Evolutionary conservation across 2,329 filamentous ascomycete genomes (phyloP).

Genomic region (Neopestalotiopsis clavispora): DNA sequence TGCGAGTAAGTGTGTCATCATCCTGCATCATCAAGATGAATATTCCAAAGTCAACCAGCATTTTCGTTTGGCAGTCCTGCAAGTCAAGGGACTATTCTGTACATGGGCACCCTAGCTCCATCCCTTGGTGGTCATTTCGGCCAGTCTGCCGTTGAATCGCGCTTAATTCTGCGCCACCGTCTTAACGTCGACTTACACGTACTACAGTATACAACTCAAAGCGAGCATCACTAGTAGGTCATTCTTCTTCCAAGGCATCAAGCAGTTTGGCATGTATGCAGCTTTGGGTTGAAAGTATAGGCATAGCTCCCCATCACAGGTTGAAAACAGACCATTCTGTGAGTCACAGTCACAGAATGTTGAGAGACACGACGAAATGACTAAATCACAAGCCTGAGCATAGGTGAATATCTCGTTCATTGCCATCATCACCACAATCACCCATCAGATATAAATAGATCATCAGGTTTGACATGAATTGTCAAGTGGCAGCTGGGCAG

Average conservation of each 20-base stretch:
- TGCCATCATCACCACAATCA: neutral
- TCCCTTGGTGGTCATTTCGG: neutral
- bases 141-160: neutral
- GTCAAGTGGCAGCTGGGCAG: too few species aligned
- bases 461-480: neutral
- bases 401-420: neutral
- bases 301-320: too few species aligned
- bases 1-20: neutral
- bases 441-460: neutral
- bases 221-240: neutral
- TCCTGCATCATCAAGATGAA: too few species aligned
- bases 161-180: neutral
- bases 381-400: neutral
- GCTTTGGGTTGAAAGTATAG: too few species aligned
- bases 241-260: neutral
- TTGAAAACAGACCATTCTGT: neutral
- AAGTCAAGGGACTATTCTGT: neutral
- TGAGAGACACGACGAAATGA: neutral
- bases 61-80: too few species aligned
- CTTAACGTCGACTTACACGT: neutral
- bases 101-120: neutral
- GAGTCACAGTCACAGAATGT: neutral
- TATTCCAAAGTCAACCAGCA: too few species aligned
- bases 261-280: too few species aligned
- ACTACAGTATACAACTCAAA: neutral